Evolutionary conservation across 1,284 basidiomycete species (phyloP), one percentile per base, ranked within the genome.

Genomic region (Ceratobasidium sp.): DNA sequence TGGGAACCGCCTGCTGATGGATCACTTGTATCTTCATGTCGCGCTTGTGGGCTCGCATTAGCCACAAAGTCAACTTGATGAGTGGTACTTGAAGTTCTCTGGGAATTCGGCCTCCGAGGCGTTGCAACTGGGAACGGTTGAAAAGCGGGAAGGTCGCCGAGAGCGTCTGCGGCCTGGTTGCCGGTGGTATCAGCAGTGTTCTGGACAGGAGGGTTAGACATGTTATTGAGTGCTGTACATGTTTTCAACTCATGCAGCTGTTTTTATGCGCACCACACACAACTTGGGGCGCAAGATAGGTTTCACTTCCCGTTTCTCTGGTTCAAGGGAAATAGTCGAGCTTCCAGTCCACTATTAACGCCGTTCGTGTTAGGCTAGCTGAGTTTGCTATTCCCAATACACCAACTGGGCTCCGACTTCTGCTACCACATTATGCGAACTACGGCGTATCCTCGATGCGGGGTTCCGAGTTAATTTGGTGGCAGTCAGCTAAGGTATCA

Each of bases 101-200:
- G 16, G 14, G 36, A 23, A 41, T 8, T 46, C 41, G 67, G 67
- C 18, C 65, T 58, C 28, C 36, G 30, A 8, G 53, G 41, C 3
- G 43, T 21, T 61, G 59, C 36, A 8, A 41, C 55, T 18, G 67
- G 67, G 36, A 71, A 71, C 14, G 55, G 1, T 32, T 71, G 55
- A 60, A 71, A 71, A 3, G 43, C n/a, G 28, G 67, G 67, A 23
- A 52, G 57, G 26, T 60, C 43, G 53, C n/a, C 8, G 36, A 14
- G 30, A 30, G 30, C 12, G 6, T 30, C 41, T n/a, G 12, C 4
- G 18, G 34, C 5, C 21, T 28, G 18, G 14, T 59, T 41, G 8
- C 5, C n/a, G 30, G 41, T 36, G 16, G 67, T 36, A 30, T 21
- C 18, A 36, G 67, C 39, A 10, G 36, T 18, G 41, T 57, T 18